Evolutionary conservation across 371 early-diverging fungal species (phyloP), one percentile per base, ranked within the genome.

Genomic region (Rhizoclosmatium hyalinum): DNA sequence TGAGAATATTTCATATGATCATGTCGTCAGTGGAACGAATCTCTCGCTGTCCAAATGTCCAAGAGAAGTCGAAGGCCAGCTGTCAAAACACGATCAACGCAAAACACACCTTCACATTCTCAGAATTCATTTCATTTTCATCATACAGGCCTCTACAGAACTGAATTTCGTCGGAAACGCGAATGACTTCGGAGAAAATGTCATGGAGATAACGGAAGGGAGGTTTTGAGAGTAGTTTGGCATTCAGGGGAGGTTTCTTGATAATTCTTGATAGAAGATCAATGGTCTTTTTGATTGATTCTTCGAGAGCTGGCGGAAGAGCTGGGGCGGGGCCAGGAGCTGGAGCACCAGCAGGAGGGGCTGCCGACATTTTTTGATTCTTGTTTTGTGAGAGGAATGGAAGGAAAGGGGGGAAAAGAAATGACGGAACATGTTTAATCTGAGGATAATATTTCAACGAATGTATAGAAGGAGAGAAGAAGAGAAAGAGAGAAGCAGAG

Each of bases 191-290:
- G 17, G 78, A 65, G 58, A 87, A 73, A 43, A 89, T 70, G 75
- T 89, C 88, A 74, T 89, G 86, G 19, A 89, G 77, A 77, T 85
- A 89, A 32, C 87, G 76, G 74, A 89, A 89, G 14, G 89, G 89
- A 50, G 89, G 89, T 72, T 87, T 85, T 8, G 83, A 70, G 1
- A 89, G 84, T 8, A 89, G 84, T 75, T 89, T 89, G 4, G 77
- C 70, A 5, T 77, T 86, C 32, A 89, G 73, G 2, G 89, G 89
- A 1, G 89, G 81, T 73, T 85, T 84, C 71, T 86, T 81, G 60
- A 89, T 77, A 32, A 87, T 74, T 4, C 79, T 50, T 12, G 77
- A 73, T 3, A 86, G 75, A 45, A 86, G 75, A 57, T 86, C 83
- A 60, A 79, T 79, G 6, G 84, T 82, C 63, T 83, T 83, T 65